A percentile compares a stretch with the other conserved stretches of the same genome.
Evolutionary conservation across 2,329 filamentous ascomycete species (phyloP).

Genomic region (Trichophyton benhamiae): DNA sequence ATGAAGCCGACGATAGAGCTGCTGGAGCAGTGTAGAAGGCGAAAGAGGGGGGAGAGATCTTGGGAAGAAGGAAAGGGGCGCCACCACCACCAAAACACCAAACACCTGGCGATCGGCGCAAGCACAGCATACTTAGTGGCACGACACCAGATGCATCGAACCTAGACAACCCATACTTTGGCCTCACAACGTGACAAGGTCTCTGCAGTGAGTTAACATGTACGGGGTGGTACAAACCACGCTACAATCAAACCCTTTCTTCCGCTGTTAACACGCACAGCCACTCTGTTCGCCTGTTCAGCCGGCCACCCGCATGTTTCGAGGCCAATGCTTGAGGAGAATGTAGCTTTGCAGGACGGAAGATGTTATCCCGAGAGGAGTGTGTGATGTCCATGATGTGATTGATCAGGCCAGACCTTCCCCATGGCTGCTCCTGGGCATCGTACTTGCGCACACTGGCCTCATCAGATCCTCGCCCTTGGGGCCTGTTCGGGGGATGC

Average conservation of each 20-base stretch:
- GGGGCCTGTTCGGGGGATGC: not conserved
- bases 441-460: not conserved
- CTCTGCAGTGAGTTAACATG: not conserved
- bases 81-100: not conserved
- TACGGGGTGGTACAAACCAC: no score
- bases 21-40: no score
- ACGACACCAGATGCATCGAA: not conserved
- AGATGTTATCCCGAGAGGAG: no score
- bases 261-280: no score
- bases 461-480: not conserved
- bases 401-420: not conserved
- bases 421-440: not conserved
- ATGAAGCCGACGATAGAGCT: not conserved
- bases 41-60: no score
- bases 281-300: no score
- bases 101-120: not conserved
- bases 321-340: no score
- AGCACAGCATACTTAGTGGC: not conserved
- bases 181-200: not conserved
- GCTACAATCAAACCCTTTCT: no score
- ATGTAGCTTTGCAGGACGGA: no score
- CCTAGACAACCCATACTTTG: not conserved
- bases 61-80: not conserved
- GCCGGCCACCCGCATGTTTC: no score
- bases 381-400: not conserved